Evolutionary conservation across 2,329 filamentous ascomycete genomes (phyloP).

Genomic region (Penicillium sp.): DNA sequence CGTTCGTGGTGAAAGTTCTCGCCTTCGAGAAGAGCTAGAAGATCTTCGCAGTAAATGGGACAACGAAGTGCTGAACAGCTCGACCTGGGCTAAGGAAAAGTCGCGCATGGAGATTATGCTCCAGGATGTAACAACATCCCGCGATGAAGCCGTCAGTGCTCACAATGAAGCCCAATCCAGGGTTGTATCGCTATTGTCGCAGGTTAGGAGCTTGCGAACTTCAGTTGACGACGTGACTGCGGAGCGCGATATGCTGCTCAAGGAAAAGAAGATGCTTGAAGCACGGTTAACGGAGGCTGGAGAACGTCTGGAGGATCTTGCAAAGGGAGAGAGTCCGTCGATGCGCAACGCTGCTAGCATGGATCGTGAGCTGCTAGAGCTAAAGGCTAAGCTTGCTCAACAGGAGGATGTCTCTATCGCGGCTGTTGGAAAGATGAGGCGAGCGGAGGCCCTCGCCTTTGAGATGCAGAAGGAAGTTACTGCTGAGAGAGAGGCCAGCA

Average conservation of each 20-base stretch:
- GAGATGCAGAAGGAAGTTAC: constrained; percentile 94
- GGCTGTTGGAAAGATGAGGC: constrained; percentile 95
- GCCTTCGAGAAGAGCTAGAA: constrained; percentile 93
- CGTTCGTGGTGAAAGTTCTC: constrained; percentile 80
- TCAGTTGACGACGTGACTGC: constrained; percentile 83
- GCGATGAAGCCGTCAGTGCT: constrained; percentile 88
- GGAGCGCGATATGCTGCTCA: constrained; percentile 81
- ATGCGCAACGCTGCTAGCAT: constrained; percentile 87
- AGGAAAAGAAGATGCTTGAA: constrained; percentile 91
- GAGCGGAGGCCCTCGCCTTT: constrained; percentile 81
- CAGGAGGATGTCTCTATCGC: constrained; percentile 92
- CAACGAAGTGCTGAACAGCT: constrained; percentile 95
- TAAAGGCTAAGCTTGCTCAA: constrained; percentile 86
- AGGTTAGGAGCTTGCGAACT: constrained; percentile 82
- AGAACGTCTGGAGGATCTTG: constrained; percentile 84
- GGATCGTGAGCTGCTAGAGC: constrained; percentile 85
- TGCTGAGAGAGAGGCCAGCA: constrained; percentile 79
- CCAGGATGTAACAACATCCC: constrained; percentile 84
- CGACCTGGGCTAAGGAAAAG: constrained; percentile 98
- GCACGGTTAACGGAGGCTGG: constrained; percentile 84
- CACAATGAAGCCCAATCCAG: constrained; percentile 96
- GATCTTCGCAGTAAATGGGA: constrained; percentile 97
- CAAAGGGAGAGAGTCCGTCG: constrained; percentile 81
- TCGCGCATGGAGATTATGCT: constrained; percentile 86
- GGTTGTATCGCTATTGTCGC: constrained; percentile 86